These are phyloP conservation scores for Gentiana macrophylla DNA, from an alignment of 257 asterid genomes.

Conservation along the genomic window DNA sequence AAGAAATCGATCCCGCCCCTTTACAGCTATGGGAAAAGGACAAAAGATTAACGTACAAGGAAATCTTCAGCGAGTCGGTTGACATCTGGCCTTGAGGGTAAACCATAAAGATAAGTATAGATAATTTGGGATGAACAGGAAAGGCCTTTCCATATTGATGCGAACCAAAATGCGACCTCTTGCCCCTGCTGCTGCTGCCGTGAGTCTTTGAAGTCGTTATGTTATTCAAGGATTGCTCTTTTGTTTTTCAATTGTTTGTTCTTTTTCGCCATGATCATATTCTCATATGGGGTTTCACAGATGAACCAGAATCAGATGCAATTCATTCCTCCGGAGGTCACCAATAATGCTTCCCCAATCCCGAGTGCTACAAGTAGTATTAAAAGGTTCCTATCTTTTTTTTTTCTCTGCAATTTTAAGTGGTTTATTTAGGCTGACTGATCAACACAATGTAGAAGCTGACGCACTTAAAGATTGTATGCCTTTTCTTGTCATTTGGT, in stretches of 20 bases:
- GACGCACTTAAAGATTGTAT: not conserved
- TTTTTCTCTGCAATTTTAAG: not conserved
- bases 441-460: not conserved
- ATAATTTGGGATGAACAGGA: slow-evolving; percentile 31
- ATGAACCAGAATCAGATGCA: slow-evolving; percentile 45
- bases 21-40: no score
- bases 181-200: slow-evolving; percentile 34
- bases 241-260: not conserved
- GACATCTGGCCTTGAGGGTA: no score
- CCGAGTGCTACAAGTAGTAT: slow-evolving; percentile 25
- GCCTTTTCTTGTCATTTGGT: not conserved
- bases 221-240: not conserved
- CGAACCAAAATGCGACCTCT: slow-evolving; percentile 69
- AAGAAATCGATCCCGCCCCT: no score
- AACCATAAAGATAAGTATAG: no score
- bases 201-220: not conserved
- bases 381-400: slow-evolving; percentile 23
- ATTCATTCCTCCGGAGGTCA: slow-evolving; percentile 24
- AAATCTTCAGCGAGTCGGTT: no score
- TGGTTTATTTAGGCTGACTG: no score
- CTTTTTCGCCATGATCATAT: not conserved
- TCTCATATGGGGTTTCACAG: slow-evolving; percentile 20
- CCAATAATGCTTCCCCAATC: slow-evolving; percentile 14
- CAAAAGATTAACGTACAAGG: no score
- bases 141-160: slow-evolving; percentile 62